Base-by-base conservation (phyloP, 2,329 filamentous ascomycete species). In the Fusarium miscanthi region DNA sequence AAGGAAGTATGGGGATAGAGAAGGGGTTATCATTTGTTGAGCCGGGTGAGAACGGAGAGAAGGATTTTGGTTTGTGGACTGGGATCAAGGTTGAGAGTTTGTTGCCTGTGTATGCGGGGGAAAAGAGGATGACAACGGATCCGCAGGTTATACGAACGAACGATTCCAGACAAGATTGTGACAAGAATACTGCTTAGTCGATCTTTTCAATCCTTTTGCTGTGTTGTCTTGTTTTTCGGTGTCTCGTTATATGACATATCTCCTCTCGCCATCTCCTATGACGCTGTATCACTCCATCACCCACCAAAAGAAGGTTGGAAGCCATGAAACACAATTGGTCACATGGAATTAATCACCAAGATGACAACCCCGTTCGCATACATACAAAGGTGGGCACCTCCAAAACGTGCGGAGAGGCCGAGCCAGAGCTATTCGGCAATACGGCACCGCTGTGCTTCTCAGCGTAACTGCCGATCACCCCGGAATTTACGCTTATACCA, bases 401-500 rank as follows among this genome's bases (percentile, higher is more conserved):
- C 31, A 51, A 51, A 19, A 35, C 57, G 42, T 75, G 73, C 73
- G 73, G 73, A 66, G 73, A 74, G 61, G 53, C 70, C 59, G 73
- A 57, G 43, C 62, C 30, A 49, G 61, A 49, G 63, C 31, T 59
- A 21, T 45, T 57, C 74, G 71, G 74, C 59, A 72, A 76, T 38
- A 49, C 72, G 74, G 74, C 74, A 76, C 62, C 54, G 31, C 30
- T 23, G 21, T 37, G 10, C 31, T 57, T 37, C 54, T 65, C 46
- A 67, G 46, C 43, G 49, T 61, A 49, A 49, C 31, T 69, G 66
- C 66, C 65, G 66, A 69, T 69, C 66, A 57, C 65, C 65, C 63
- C 56, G 35, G 65, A 33, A 49, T 67, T 54, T 64, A 63, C 59
- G 58, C 66, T 69, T 69, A 69, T 69, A 31, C 66, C 23, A 62